Evolutionary conservation across 768 basidiomycete genomes (phyloP), one percentile per base, ranked within the genome.

Genomic region (Lentinus brumalis): DNA sequence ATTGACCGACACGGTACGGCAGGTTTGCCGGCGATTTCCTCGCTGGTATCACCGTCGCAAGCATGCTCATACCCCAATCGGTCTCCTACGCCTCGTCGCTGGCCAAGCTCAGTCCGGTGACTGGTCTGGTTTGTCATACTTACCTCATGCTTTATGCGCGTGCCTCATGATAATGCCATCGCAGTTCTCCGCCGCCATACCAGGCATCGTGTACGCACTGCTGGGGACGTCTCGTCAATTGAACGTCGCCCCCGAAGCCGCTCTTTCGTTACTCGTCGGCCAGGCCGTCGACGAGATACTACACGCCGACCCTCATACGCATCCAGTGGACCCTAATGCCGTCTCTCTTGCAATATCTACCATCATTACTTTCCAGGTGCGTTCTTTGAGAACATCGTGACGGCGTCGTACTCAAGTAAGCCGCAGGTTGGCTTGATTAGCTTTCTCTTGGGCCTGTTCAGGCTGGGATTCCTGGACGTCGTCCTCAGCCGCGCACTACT

Each of bases 381-480:
- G 78, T 69, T 26, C 35, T 46, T 31, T 35, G 40, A 29, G 12
- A 4, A 1, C 7, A 5, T 47, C 26, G 5, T 26, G 21, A 14
- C 21, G 4, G 18, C 5, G 4, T 2, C 18, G 12, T 11, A 9
- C 46, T 29, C 21, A 29, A 12, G 10, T 2, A 5, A 6, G 21
- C 29, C 3, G 21, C 42, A 92, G 90, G 90, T 88, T 65, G 94
- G 94, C 41, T 66, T 96, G 35, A 89, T 97, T 64, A 88, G 93
- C 1, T 94, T 92, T 61, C 72, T 91, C 29, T 81, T 97, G 32
- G 96, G 96, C 3, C 84, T 96, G 67, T 88, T 96, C 70, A 83
- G 94, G 29, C 79, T 98, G 10, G 94, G 95, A 2, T 96, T 96
- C 74, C 85, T 96, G 55, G 96, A 98, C 71, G 95, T 96, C 12